phyloP scores from a whole-genome alignment of 2,329 filamentous ascomycete species.

The Chalara sp. region DNA sequence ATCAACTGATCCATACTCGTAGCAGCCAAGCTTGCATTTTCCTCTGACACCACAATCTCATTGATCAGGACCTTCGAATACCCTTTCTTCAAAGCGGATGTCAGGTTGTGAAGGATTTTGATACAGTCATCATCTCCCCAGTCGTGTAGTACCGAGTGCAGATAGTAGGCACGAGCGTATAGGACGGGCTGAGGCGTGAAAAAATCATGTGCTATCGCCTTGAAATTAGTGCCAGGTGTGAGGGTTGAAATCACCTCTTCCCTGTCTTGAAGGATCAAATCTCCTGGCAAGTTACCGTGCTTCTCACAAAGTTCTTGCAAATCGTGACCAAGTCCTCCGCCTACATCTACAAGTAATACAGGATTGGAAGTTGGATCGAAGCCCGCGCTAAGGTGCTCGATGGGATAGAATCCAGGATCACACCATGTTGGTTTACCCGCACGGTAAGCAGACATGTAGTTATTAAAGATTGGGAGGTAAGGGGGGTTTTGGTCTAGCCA shows the following conservation, averaged over 20 bases:
- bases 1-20: constrained; percentile 28
- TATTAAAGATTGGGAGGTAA: constrained; percentile 28
- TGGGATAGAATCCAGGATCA: constrained; percentile 24
- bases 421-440: constrained; percentile 32
- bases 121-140: neutral
- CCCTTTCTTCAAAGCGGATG: neutral
- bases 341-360: neutral
- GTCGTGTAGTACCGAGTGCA: neutral
- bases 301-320: neutral
- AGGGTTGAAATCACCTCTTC: neutral
- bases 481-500: neutral
- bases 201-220: neutral
- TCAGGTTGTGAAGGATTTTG: neutral
- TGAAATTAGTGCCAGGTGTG: neutral
- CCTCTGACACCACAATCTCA: constrained; percentile 17
- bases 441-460: constrained; percentile 32
- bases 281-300: neutral
- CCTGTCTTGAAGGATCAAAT: neutral
- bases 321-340: neutral
- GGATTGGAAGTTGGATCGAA: neutral
- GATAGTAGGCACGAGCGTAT: neutral
- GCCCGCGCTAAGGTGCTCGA: neutral
- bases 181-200: neutral
- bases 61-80: constrained; percentile 5
- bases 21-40: constrained; percentile 24